Evolutionary conservation across 345 rosid genomes (phyloP).

Genomic region (Citrus trifoliata): DNA sequence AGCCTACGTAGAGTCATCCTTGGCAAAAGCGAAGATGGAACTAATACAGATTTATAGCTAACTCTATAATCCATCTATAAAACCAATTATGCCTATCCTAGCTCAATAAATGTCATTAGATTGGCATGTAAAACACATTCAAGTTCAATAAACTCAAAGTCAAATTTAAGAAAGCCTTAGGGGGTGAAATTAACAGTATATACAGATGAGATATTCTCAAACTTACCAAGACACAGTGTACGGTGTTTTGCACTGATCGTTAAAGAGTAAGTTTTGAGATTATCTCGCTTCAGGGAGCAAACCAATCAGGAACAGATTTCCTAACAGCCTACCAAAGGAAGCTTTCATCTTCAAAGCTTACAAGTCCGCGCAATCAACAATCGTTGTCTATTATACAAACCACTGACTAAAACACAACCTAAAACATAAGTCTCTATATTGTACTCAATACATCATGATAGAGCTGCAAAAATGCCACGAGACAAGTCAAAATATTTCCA

Average conservation of each 20-base stretch:
- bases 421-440: neutral
- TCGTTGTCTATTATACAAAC: neutral
- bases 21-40: neutral
- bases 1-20: constrained; percentile 48
- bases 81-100: too few species aligned
- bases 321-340: constrained; percentile 5
- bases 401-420: neutral
- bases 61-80: neutral
- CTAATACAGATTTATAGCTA: neutral
- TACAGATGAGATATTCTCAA: neutral
- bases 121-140: neutral
- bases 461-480: neutral
- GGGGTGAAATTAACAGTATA: neutral
- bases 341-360: neutral
- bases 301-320: constrained; percentile 4
- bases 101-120: neutral
- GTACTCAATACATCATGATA: neutral
- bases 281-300: constrained; percentile 19
- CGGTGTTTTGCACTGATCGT: neutral
- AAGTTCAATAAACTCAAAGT: neutral
- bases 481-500: neutral
- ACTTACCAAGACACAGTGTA: neutral
- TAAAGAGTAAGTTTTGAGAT: neutral
- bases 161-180: neutral
- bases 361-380: neutral